Base-by-base conservation (phyloP, 2,329 filamentous ascomycete species). In the Emergomyces pasteurianus region DNA sequence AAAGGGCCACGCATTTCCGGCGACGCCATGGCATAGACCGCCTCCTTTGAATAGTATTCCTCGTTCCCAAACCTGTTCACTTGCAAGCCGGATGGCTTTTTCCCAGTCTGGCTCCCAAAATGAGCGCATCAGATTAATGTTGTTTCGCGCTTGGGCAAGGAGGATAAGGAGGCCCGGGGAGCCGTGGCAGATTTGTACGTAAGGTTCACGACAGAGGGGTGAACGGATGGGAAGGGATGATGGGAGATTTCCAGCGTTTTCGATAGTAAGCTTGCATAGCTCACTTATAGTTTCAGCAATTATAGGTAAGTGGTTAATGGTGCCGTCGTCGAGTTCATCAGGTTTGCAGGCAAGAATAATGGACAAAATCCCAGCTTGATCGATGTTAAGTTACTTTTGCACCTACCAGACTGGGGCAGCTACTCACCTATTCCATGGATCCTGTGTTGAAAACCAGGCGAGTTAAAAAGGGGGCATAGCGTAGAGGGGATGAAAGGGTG, bases 131-230 rank as follows among this genome's bases (percentile, higher is more conserved):
- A 77, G 50, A 6, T 60, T 23, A 1, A 47, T 31, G 42, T 71
- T 70, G 40, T 69, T 70, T 58, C 72, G 66, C 21, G 72, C 72
- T 16, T 68, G 65, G 1, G 68, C 69, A 26, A 77, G 61, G 5
- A 77, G 68, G 18, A 73, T 60, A 6, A 77, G 65, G 4, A 76
- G 62, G 0, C 73, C 73, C 1, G 75, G 75, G 18, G 70, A 69
- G 2, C 75, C 75, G 60, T 77, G 75, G 40, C 75, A 77, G 40
- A 77, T 66, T 52, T 77, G 75, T 1, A 77, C 71, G 12, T 76
- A 69, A 43, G 70, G 69, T 1, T 69, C 71, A 14, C 62, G 26
- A 38, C 64, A 66, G 3, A 65, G 63, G 8, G 53, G 63, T n/a
- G 66, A 63, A 38, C 64, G 68, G 2, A 66, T 64, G 1, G 75